Evolutionary conservation across 495 filamentous ascomycete genomes (phyloP).

Genomic region (Apiosordaria backusii): DNA sequence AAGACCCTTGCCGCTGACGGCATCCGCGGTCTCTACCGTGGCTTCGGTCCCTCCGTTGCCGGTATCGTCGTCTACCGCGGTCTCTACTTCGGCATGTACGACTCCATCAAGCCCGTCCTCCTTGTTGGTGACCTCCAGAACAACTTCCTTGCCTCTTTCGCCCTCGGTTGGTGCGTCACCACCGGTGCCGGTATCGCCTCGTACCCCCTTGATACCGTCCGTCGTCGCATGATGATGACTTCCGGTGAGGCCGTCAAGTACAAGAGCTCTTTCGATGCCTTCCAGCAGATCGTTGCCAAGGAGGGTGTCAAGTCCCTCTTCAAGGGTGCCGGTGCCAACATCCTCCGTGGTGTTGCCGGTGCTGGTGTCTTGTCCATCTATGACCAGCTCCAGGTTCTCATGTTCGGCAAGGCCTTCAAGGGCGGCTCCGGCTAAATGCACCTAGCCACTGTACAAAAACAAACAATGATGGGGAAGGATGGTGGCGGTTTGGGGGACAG

Average conservation of each 20-base stretch:
- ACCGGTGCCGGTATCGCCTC: constrained; percentile 99
- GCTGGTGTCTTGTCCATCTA: constrained; percentile 99
- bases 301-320: constrained; percentile 98
- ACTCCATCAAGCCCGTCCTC: constrained; percentile 98
- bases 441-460: constrained; percentile 35
- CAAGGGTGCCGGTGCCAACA: constrained; percentile 99
- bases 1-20: constrained; percentile 98
- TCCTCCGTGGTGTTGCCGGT: constrained; percentile 99
- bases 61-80: constrained; percentile 99
- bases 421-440: constrained; percentile 71
- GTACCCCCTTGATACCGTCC: constrained; percentile 98
- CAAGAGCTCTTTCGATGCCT: constrained; percentile 89
- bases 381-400: constrained; percentile 95
- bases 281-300: constrained; percentile 89
- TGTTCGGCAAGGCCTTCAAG: constrained; percentile 99
- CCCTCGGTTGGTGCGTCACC: constrained; percentile 98
- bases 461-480: constrained; percentile 32
- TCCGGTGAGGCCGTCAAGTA: constrained; percentile 98
- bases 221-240: constrained; percentile 99
- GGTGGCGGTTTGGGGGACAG: constrained; percentile 14
- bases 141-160: constrained; percentile 98
- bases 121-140: constrained; percentile 87
- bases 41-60: constrained; percentile 97
- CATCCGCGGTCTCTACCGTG: constrained; percentile 99
- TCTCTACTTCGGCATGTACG: constrained; percentile 99